These are phyloP conservation scores for Aspergillus hortae DNA, from an alignment of 2,329 filamentous ascomycete genomes.

Conservation along the genomic window DNA sequence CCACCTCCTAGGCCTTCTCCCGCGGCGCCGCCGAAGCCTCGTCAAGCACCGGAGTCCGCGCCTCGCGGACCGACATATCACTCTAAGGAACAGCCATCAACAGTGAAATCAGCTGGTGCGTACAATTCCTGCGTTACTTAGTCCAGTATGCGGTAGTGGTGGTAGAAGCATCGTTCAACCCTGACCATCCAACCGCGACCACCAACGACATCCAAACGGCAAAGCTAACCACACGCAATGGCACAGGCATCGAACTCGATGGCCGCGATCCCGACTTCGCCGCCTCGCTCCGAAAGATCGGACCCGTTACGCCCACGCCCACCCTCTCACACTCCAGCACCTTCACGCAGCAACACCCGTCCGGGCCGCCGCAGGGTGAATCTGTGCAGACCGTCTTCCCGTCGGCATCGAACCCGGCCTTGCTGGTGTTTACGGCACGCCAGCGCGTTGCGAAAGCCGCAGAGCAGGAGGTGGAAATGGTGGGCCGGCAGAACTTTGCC, in stretches of 20 bases:
- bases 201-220: background rate
- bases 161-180: background rate
- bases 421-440: conserved; percentile 52
- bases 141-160: background rate
- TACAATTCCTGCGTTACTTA: background rate
- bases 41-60: conserved; percentile 6
- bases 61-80: conserved; percentile 31
- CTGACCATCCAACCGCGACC: background rate
- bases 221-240: conserved; percentile 3
- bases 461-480: conserved; percentile 52
- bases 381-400: conserved; percentile 35
- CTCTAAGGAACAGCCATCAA: conserved; percentile 31
- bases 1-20: conserved; percentile 17
- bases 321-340: conserved; percentile 55
- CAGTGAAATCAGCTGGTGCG: conserved; percentile 33
- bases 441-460: conserved; percentile 50
- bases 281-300: conserved; percentile 69
- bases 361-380: conserved; percentile 23
- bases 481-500: conserved; percentile 37
- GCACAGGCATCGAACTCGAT: conserved; percentile 56
- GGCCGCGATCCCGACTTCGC: conserved; percentile 65
- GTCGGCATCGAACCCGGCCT: conserved; percentile 49
- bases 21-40: conserved; percentile 6
- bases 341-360: conserved; percentile 28
- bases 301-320: conserved; percentile 56